Conservation (phyloP, 495 filamentous ascomycete species). For the Aspergillus olivimuriae region DNA sequence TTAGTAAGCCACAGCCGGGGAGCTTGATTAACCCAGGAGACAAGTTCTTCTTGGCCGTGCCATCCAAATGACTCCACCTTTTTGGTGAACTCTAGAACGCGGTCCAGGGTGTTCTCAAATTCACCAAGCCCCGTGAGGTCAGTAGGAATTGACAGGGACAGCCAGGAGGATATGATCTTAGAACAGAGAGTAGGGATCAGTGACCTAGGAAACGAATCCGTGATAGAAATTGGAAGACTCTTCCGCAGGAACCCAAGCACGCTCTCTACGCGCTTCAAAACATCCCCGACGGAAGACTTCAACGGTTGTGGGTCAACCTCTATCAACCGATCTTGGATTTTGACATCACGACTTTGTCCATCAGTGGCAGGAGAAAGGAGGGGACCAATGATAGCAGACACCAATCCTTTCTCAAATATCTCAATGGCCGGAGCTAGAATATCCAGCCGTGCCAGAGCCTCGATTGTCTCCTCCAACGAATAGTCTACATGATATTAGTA, state of each 20-base stretch:
- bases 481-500: slow-evolving; percentile 10
- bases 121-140: slow-evolving; percentile 59
- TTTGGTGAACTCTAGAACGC: slow-evolving; percentile 56
- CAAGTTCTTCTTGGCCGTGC: slow-evolving; percentile 61
- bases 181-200: slow-evolving; percentile 62
- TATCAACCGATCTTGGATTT: slow-evolving; percentile 26
- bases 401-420: slow-evolving; percentile 30
- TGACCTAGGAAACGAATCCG: slow-evolving; percentile 53
- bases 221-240: slow-evolving; percentile 57
- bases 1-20: slow-evolving; percentile 83
- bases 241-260: slow-evolving; percentile 61
- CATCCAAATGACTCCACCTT: slow-evolving; percentile 57
- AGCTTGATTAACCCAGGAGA: slow-evolving; percentile 73
- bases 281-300: slow-evolving; percentile 22
- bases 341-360: slow-evolving; percentile 20
- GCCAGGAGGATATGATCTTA: slow-evolving; percentile 63
- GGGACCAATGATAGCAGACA: slow-evolving; percentile 26
- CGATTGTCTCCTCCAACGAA: slow-evolving; percentile 29
- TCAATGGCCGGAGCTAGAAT: slow-evolving; percentile 27
- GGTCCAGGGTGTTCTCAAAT: slow-evolving; percentile 60
- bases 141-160: slow-evolving; percentile 68
- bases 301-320: slow-evolving; percentile 23
- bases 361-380: slow-evolving; percentile 23
- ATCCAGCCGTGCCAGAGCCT: slow-evolving; percentile 27
- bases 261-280: slow-evolving; percentile 44